Conservation (phyloP, 768 basidiomycete species). For the Dentipellis fragilis region DNA sequence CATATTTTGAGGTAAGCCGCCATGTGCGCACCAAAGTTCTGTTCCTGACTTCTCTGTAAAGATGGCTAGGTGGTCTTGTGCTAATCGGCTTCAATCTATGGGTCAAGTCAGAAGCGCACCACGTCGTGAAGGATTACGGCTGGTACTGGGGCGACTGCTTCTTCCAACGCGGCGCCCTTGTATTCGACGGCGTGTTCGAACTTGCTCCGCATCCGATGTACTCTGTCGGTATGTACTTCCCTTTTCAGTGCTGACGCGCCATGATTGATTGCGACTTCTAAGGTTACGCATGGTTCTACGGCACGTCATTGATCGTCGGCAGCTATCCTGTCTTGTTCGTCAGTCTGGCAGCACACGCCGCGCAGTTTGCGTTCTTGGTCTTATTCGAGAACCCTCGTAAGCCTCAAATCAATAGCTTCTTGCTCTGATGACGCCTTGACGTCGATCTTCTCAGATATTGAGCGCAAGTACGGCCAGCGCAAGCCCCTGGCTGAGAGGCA, state of each 20-base stretch:
- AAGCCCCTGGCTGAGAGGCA: slow-evolving; percentile 83
- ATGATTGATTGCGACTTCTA: slow-evolving; percentile 1
- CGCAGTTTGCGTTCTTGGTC: slow-evolving; percentile 92
- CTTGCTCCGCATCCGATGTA: slow-evolving; percentile 94
- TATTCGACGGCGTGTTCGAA: slow-evolving; percentile 98
- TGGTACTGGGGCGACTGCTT: slow-evolving; percentile 97
- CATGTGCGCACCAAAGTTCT: not conserved
- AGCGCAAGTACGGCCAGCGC: slow-evolving; percentile 86
- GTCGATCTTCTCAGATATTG: slow-evolving; percentile 58
- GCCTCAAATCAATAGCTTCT: slow-evolving; percentile 20
- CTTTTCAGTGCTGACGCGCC: not conserved
- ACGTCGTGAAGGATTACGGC: slow-evolving; percentile 95
- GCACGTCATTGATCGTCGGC: slow-evolving; percentile 82
- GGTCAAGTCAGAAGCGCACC: slow-evolving; percentile 97
- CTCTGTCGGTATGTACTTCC: slow-evolving; percentile 50
- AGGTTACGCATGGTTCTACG: slow-evolving; percentile 96
- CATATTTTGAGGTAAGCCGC: not conserved
- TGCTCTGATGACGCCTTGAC: not conserved
- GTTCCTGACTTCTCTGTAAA: slow-evolving; percentile 19
- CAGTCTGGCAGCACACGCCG: slow-evolving; percentile 88
- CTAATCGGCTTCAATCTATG: slow-evolving; percentile 93
- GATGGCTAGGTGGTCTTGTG: slow-evolving; percentile 80
- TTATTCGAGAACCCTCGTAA: slow-evolving; percentile 96
- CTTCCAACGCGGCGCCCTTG: slow-evolving; percentile 85
- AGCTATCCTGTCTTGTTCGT: slow-evolving; percentile 88